These are phyloP conservation scores for Coniophora puteana DNA, from an alignment of 1,284 basidiomycete genomes.

Conservation along the genomic window DNA sequence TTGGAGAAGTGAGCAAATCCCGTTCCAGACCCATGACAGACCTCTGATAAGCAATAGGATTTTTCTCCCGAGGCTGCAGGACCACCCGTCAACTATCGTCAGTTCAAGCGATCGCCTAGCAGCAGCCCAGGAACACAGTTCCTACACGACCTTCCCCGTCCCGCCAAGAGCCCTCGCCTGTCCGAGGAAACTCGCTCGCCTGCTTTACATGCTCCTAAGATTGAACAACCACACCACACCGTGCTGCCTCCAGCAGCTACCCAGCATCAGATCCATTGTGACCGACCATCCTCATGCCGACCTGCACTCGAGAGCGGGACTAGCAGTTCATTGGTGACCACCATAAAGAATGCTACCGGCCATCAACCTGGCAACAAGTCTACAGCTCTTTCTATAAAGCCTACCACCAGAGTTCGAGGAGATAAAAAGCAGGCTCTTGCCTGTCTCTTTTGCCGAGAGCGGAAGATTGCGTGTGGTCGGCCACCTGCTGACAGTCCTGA, in stretches of 20 bases:
- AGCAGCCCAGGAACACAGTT: too few relatives aligned
- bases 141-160: too few relatives aligned
- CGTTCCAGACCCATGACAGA: too few relatives aligned
- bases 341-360: constrained; percentile 18
- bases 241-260: constrained; percentile 19
- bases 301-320: constrained; percentile 26
- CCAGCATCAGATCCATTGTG: constrained; percentile 18
- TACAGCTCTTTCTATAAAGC: constrained; percentile 31
- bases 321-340: constrained; percentile 26
- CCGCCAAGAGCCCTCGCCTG: not conserved
- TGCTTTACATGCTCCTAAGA: not conserved
- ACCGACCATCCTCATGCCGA: constrained; percentile 24
- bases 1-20: constrained; percentile 32
- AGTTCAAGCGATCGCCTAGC: too few relatives aligned
- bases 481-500: constrained; percentile 29
- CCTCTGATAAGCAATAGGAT: too few relatives aligned
- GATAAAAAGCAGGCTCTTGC: constrained; percentile 37
- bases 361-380: constrained; percentile 33
- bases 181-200: not conserved
- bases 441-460: constrained; percentile 34
- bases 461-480: constrained; percentile 36
- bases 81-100: too few relatives aligned
- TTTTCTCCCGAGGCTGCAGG: too few relatives aligned
- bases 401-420: constrained; percentile 31
- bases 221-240: constrained; percentile 4